Base-by-base conservation (phyloP, 2,329 filamentous ascomycete genomes). In the Sarocladiaceae sp. region DNA sequence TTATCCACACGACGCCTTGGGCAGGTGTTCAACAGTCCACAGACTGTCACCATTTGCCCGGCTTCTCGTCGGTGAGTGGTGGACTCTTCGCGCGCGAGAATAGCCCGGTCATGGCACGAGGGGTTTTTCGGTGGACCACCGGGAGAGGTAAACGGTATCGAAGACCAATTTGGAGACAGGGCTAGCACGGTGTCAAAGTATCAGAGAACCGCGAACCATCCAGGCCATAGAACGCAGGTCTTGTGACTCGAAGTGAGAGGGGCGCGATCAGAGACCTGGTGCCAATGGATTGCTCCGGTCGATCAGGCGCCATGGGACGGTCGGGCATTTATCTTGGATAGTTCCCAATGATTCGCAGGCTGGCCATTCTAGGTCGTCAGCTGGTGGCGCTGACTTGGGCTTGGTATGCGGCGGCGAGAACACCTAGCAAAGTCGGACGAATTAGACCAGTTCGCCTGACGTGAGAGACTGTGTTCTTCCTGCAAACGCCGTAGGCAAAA, bases 381-480 rank as follows among this genome's bases (percentile, higher is more conserved):
- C n/a, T n/a, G n/a, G 37, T 41, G 37, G 37, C 37, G 37, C 37
- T 41, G 37, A 41, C 37, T 18, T 4, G 18, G 37, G 9, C 37
- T 41, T 41, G 37, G 37, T 41, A 29, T 15, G 23, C 15, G 23
- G 19, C 37, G n/a, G 23, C 37, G 37, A 16, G 23, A 15, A 39
- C 10, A n/a, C 11, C 19, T n/a, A 13, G 12, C 23, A 15, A 9
- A 15, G 34, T 12, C 37, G 16, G 19, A 41, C 24, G 37, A 29
- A 29, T 41, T 41, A 41, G 37, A 41, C n/a, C n/a, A n/a, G n/a
- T n/a, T n/a, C n/a, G n/a, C n/a, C n/a, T n/a, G n/a, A n/a, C n/a
- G n/a, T n/a, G n/a, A n/a, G n/a, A n/a, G n/a, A n/a, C n/a, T n/a
- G n/a, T n/a, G n/a, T n/a, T n/a, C n/a, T n/a, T n/a, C n/a, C n/a